These are phyloP conservation scores for Taiwanofungus camphoratus DNA, from an alignment of 1,284 basidiomycete genomes.

Conservation along the genomic window DNA sequence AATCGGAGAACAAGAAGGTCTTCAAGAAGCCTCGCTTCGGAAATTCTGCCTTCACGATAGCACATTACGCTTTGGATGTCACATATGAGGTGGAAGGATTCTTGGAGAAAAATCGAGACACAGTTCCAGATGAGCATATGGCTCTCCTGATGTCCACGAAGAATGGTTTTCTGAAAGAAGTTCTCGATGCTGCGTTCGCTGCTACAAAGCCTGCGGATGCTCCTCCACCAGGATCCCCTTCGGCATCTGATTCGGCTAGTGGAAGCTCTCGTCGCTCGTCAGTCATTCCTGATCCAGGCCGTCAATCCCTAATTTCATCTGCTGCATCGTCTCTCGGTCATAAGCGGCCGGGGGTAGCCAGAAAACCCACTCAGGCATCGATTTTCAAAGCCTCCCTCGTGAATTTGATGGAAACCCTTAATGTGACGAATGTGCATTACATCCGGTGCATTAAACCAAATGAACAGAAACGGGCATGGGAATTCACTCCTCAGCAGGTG, in stretches of 20 bases:
- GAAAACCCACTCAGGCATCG: constrained; percentile 95
- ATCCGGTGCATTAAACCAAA: constrained; percentile 99
- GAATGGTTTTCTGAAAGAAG: constrained; percentile 92
- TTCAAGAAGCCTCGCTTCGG: constrained; percentile 99
- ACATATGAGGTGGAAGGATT: constrained; percentile 99
- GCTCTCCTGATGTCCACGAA: constrained; percentile 78
- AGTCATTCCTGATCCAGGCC: constrained; percentile 79
- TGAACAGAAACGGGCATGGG: constrained; percentile 95
- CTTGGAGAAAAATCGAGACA: constrained; percentile 98
- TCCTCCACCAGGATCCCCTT: constrained; percentile 61
- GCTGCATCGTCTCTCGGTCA: constrained; percentile 33
- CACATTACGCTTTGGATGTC: constrained; percentile 97
- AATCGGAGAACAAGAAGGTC: constrained; percentile 82
- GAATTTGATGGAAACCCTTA: constrained; percentile 95
- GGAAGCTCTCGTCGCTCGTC: constrained; percentile 72
- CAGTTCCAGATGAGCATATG: constrained; percentile 98
- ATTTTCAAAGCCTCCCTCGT: constrained; percentile 97
- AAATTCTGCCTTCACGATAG: constrained; percentile 94
- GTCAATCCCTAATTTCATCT: constrained; percentile 62
- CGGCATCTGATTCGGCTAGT: constrained; percentile 69
- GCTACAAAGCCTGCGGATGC: constrained; percentile 64
- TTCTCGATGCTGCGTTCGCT: constrained; percentile 83
- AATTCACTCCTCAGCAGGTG: constrained; percentile 94
- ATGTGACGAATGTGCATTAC: constrained; percentile 98
- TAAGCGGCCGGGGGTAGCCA: constrained; percentile 63